These are phyloP conservation scores for Malus asiatica DNA, from an alignment of 306 rosid genomes.

Conservation along the genomic window DNA sequence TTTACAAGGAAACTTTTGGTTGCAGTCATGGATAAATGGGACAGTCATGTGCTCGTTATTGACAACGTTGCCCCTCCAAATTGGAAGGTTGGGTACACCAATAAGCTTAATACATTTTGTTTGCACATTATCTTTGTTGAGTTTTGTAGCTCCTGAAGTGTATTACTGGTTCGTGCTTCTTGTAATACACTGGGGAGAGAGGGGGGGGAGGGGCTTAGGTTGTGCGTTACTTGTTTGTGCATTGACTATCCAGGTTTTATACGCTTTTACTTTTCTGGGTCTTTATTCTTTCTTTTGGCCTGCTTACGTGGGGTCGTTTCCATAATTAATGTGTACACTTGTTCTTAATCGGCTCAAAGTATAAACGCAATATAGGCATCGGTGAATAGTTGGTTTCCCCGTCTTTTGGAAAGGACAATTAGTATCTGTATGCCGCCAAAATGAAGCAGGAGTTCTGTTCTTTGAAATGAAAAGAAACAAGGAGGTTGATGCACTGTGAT, in stretches of 20 bases:
- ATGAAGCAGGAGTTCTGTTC: neutral
- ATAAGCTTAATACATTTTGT: neutral
- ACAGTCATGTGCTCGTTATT: slow-evolving; percentile 50
- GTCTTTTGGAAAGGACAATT: neutral
- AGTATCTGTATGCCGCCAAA: neutral
- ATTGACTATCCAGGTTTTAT: neutral
- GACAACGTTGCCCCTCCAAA: slow-evolving; percentile 65
- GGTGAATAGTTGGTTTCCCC: neutral
- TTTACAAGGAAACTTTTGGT: slow-evolving; percentile 75
- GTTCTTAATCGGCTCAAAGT: neutral
- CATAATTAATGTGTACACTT: neutral
- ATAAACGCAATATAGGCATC: neutral
- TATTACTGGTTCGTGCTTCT: neutral
- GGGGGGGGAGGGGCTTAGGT: too few species aligned
- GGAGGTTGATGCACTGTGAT: too few species aligned
- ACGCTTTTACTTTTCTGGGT: neutral
- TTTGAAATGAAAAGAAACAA: neutral
- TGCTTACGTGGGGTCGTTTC: neutral
- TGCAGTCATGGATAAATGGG: slow-evolving; percentile 84
- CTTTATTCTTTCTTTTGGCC: neutral
- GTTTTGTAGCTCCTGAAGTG: neutral
- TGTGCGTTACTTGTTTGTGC: neutral
- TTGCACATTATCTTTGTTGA: slow-evolving; percentile 7
- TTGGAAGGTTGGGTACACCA: slow-evolving; percentile 62
- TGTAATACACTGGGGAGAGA: neutral